Percentiles rank a stretch among this genome's conserved stretches.
Evolutionary conservation across 2,329 filamentous ascomycete species (phyloP).

Genomic region (Aspergillus phoenicis): DNA sequence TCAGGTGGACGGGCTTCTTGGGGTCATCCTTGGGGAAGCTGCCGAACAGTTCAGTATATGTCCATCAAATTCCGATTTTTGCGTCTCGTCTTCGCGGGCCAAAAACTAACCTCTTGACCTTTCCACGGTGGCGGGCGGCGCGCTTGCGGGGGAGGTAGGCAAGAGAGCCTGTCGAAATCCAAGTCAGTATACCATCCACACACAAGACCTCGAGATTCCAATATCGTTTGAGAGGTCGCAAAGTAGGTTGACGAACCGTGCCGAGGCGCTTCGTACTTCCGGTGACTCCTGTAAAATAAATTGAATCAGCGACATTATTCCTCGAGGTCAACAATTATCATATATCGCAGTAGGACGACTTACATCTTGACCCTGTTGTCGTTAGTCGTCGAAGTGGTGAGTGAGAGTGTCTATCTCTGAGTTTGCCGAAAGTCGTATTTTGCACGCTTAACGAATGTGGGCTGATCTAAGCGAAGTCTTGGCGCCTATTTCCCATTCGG

Average conservation of each 20-base stretch:
- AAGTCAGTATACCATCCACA: conserved; percentile 36
- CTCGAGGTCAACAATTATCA: background rate
- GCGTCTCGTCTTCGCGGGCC: conserved; percentile 7
- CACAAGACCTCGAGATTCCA: conserved; percentile 32
- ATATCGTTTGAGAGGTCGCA: conserved; percentile 43
- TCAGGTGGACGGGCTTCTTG: conserved; percentile 99
- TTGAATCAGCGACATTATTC: conserved; percentile 31
- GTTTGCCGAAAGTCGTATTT: conserved; percentile 41
- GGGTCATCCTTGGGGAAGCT: conserved; percentile 99
- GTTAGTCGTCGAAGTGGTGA: conserved; percentile 50
- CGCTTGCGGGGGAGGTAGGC: conserved; percentile 89
- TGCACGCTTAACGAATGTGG: conserved; percentile 47
- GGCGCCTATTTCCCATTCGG: conserved; percentile 13
- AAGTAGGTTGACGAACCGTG: conserved; percentile 80
- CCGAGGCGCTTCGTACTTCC: conserved; percentile 83
- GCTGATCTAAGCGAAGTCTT: conserved; percentile 44
- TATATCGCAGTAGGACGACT: conserved; percentile 30
- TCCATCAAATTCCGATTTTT: conserved; percentile 18
- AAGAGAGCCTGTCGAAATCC: conserved; percentile 62
- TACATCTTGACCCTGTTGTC: conserved; percentile 53
- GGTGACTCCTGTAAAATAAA: conserved; percentile 53
- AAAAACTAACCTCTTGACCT: conserved; percentile 88
- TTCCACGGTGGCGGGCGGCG: conserved; percentile 89
- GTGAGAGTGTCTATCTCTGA: conserved; percentile 44
- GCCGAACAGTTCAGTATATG: conserved; percentile 38